These are phyloP conservation scores for Pseudotsuga menziesii DNA, from an alignment of 75 land plant genomes.

Conservation along the genomic window DNA sequence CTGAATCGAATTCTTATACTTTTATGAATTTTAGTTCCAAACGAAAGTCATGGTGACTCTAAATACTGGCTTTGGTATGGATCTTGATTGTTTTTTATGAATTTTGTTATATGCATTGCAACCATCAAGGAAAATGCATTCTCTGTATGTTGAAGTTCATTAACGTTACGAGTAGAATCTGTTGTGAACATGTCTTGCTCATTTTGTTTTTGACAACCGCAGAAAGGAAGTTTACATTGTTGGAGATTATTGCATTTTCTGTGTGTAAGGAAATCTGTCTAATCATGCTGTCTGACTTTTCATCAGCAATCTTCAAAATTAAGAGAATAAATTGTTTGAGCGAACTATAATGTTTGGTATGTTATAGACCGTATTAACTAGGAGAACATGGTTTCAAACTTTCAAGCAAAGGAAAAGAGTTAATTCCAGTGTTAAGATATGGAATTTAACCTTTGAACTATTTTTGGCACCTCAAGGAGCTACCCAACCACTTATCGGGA, in stretches of 20 bases:
- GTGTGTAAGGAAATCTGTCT: not conserved
- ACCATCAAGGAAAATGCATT: not conserved
- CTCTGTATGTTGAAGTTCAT: not conserved
- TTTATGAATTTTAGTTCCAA: not conserved
- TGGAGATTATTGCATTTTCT: not conserved
- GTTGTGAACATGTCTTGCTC: not conserved
- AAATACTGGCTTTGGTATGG: not conserved
- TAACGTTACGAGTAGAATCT: not conserved
- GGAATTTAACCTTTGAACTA: too few species aligned
- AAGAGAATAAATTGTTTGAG: not conserved
- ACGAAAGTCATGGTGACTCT: too few species aligned
- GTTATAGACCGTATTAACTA: not conserved
- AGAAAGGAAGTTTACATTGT: not conserved
- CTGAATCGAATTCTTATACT: not conserved
- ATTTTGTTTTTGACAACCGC: not conserved
- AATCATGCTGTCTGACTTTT: not conserved
- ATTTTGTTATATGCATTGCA: not conserved
- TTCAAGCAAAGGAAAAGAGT: not conserved
- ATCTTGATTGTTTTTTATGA: not conserved
- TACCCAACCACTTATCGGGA: too few species aligned
- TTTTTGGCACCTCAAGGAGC: too few species aligned
- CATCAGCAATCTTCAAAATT: not conserved
- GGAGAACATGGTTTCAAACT: not conserved
- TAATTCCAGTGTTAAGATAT: too few species aligned
- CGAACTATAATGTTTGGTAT: not conserved